phyloP scores from a whole-genome alignment of 495 filamentous ascomycete species.

The Aspergillus mulundensis region DNA sequence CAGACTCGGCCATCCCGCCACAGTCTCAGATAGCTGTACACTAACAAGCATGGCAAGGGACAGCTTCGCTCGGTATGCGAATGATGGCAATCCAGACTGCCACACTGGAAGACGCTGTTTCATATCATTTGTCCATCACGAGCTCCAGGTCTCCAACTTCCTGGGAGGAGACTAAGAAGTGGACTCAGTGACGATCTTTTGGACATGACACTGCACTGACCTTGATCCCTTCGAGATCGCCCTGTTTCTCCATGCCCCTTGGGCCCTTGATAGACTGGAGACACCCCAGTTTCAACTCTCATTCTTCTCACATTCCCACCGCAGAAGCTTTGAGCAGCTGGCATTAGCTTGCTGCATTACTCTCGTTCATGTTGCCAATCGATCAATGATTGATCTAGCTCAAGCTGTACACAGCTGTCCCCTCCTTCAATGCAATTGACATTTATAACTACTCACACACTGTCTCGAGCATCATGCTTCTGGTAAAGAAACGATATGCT shows the following conservation, averaged over 20 bases:
- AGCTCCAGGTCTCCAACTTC: background rate
- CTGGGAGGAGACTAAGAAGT: background rate
- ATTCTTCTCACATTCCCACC: background rate
- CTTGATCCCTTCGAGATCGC: background rate
- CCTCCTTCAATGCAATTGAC: constrained; percentile 10
- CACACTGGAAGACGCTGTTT: background rate
- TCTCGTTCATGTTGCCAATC: constrained; percentile 15
- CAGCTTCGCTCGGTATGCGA: background rate
- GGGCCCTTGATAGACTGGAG: constrained; percentile 7
- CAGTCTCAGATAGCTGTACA: background rate
- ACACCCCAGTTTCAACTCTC: constrained; percentile 1
- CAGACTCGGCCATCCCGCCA: constrained; percentile 1
- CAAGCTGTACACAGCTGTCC: constrained; percentile 17
- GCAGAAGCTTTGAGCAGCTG: background rate
- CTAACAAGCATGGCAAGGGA: background rate
- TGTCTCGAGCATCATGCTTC: constrained; percentile 19
- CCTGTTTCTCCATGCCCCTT: constrained; percentile 6
- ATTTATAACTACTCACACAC: constrained; percentile 1
- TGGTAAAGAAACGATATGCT: constrained; percentile 24
- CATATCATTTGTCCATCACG: background rate
- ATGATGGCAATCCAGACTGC: background rate
- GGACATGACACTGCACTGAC: background rate
- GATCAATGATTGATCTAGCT: constrained; percentile 2
- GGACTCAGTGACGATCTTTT: constrained; percentile 11
- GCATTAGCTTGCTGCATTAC: constrained; percentile 8